phyloP scores from a whole-genome alignment of 169 alveolate genomes.

The Plasmodium berghei region DNA sequence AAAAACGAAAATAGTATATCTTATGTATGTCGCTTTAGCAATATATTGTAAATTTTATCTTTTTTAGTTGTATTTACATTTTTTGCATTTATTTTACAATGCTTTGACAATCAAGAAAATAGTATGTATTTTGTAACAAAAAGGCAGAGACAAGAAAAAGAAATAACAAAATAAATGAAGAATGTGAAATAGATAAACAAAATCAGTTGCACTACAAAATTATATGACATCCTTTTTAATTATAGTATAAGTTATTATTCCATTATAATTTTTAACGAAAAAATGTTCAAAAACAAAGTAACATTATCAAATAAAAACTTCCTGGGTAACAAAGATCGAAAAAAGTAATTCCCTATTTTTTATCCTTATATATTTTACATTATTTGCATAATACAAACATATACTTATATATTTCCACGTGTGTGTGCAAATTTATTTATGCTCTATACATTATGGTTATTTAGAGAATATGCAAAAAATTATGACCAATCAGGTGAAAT shows the following conservation, averaged over 20 bases:
- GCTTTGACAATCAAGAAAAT: no score
- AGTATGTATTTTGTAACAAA: no score
- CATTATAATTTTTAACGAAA: neutral
- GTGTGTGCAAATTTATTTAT: neutral
- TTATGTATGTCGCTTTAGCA: no score
- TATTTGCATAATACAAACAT: neutral
- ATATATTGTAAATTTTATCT: no score
- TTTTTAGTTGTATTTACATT: no score
- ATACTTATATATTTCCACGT: neutral
- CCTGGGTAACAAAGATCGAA: conserved; percentile 73
- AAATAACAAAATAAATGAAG: conserved; percentile 1
- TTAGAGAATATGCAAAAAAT: no score
- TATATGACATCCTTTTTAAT: no score
- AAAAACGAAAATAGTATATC: no score
- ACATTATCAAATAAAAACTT: conserved; percentile 39
- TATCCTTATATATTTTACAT: no score
- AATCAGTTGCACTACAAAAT: no score
- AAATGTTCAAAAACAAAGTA: conserved; percentile 58
- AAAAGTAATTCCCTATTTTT: conserved; percentile 35
- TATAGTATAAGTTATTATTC: neutral
- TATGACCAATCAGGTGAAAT: no score
- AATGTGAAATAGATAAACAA: neutral
- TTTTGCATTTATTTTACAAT: no score
- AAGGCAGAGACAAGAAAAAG: neutral
- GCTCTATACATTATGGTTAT: neutral